phyloP scores from a whole-genome alignment of 2,329 filamentous ascomycete genomes.

The Didymella glomerata region DNA sequence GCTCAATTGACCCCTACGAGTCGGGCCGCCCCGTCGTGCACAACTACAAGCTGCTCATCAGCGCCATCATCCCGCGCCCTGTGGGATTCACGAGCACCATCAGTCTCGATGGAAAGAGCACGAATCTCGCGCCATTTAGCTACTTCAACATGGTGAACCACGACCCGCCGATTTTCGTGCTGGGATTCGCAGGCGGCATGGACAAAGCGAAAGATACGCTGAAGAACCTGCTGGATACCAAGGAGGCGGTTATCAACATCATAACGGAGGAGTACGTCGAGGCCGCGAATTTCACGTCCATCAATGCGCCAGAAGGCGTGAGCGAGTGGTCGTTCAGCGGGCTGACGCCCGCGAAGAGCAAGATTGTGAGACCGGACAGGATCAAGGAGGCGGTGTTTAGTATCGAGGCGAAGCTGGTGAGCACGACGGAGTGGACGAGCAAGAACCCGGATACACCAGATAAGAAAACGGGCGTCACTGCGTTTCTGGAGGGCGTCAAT shows the following conservation, averaged over 20 bases:
- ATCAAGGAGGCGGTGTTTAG: conserved; percentile 85
- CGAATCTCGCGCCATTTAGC: conserved; percentile 86
- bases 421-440: conserved; percentile 79
- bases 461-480: conserved; percentile 77
- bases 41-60: conserved; percentile 95
- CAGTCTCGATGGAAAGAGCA: conserved; percentile 67
- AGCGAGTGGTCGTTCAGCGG: conserved; percentile 84
- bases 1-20: conserved; percentile 83
- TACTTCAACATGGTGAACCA: conserved; percentile 86
- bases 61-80: conserved; percentile 81
- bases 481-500: conserved; percentile 80
- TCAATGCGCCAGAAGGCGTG: conserved; percentile 79
- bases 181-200: conserved; percentile 66
- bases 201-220: conserved; percentile 79
- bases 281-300: conserved; percentile 81
- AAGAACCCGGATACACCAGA: conserved; percentile 66
- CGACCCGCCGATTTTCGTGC: conserved; percentile 83
- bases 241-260: conserved; percentile 83
- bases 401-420: conserved; percentile 81
- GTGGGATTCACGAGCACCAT: conserved; percentile 71
- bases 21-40: conserved; percentile 70
- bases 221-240: conserved; percentile 73
- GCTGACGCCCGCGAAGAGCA: conserved; percentile 72
- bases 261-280: conserved; percentile 85
- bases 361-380: conserved; percentile 72